Conservation (phyloP, 2,329 filamentous ascomycete species). For the Botryotinia calthae region DNA sequence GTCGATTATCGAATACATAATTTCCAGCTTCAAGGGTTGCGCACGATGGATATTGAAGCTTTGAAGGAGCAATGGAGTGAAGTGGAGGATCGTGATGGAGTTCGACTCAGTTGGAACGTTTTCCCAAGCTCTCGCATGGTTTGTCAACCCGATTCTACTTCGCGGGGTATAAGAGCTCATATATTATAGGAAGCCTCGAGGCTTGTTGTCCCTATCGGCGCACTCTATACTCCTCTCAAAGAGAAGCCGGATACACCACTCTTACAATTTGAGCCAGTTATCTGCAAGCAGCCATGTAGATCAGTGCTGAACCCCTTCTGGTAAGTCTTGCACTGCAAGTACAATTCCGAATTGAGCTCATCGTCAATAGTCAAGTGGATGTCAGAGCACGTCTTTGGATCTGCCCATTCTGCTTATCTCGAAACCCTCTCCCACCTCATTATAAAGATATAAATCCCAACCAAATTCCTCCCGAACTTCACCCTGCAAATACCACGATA, state of each 20-base stretch:
- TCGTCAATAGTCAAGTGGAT: slow-evolving; percentile 66
- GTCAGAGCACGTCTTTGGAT: slow-evolving; percentile 83
- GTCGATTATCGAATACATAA: slow-evolving; percentile 1
- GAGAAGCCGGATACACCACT: slow-evolving; percentile 87
- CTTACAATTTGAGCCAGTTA: slow-evolving; percentile 93
- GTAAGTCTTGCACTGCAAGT: slow-evolving; percentile 49
- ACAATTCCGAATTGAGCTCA: slow-evolving; percentile 28
- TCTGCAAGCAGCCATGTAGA: slow-evolving; percentile 93
- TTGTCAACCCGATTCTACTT: slow-evolving; percentile 39
- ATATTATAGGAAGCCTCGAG: slow-evolving; percentile 78
- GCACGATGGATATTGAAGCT: slow-evolving; percentile 36
- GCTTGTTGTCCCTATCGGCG: slow-evolving; percentile 92
- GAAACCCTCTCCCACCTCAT: slow-evolving; percentile 78
- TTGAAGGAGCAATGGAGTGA: slow-evolving; percentile 49
- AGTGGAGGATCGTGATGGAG: slow-evolving; percentile 92
- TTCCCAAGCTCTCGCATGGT: slow-evolving; percentile 98
- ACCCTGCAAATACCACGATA: slow-evolving; percentile 82
- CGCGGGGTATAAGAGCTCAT: slow-evolving; percentile 29
- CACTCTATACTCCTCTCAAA: slow-evolving; percentile 92
- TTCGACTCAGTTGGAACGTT: slow-evolving; percentile 97
- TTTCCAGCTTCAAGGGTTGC: slow-evolving; percentile 15
- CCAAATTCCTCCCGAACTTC: slow-evolving; percentile 78
- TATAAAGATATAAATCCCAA: slow-evolving; percentile 88
- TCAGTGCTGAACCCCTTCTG: slow-evolving; percentile 97
- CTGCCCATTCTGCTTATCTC: slow-evolving; percentile 81